phyloP scores from a whole-genome alignment of 495 filamentous ascomycete species.

The Penicillium riverlandense region DNA sequence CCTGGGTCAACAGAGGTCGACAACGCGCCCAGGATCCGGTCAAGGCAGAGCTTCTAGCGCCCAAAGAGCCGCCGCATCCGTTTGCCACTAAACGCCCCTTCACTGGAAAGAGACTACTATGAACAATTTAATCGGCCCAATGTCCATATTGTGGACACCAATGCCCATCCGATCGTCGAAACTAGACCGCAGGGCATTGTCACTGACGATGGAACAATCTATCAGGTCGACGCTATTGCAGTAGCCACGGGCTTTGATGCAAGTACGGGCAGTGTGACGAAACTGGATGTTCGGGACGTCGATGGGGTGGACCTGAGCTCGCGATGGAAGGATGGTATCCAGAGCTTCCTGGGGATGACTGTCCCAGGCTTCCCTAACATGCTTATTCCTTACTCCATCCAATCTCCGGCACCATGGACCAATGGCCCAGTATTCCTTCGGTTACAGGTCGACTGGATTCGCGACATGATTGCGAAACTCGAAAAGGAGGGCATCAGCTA shows the following conservation, averaged over 20 bases:
- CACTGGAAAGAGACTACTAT: slow-evolving; percentile 48
- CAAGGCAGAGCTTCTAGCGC: too few species aligned
- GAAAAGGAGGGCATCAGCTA: slow-evolving; percentile 30
- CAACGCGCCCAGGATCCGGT: too few species aligned
- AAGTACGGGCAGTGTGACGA: slow-evolving; percentile 38
- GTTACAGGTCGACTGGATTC: slow-evolving; percentile 41
- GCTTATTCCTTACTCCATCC: slow-evolving; percentile 43
- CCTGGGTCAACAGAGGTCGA: background rate
- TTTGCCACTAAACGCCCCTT: slow-evolving; percentile 50
- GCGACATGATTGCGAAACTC: slow-evolving; percentile 36
- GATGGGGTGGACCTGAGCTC: slow-evolving; percentile 30
- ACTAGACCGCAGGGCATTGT: slow-evolving; percentile 37
- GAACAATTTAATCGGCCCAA: slow-evolving; percentile 50
- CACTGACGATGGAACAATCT: slow-evolving; percentile 27
- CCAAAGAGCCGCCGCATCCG: background rate
- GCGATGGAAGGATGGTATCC: slow-evolving; percentile 38
- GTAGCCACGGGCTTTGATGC: slow-evolving; percentile 51
- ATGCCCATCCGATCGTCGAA: slow-evolving; percentile 38
- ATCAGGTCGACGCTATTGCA: slow-evolving; percentile 45
- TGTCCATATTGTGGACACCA: slow-evolving; percentile 48
- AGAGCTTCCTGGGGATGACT: slow-evolving; percentile 42
- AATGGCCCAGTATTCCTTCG: slow-evolving; percentile 46
- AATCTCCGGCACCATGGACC: slow-evolving; percentile 41
- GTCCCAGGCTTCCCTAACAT: slow-evolving; percentile 45
- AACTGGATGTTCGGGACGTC: slow-evolving; percentile 36